These are phyloP conservation scores for Hypoxylon sp. DNA, from an alignment of 2,329 filamentous ascomycete genomes.

Conservation along the genomic window DNA sequence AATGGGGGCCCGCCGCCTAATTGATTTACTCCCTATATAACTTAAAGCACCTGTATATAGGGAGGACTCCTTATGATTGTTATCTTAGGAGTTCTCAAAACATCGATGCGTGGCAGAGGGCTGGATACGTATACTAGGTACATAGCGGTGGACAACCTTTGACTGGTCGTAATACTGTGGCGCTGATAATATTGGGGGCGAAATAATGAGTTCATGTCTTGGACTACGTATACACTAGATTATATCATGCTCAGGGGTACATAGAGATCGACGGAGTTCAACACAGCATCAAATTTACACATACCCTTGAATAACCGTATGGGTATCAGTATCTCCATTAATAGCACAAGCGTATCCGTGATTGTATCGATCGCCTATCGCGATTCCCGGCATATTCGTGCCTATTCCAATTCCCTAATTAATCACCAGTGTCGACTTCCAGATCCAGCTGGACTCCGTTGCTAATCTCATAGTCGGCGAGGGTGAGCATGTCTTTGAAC, in stretches of 20 bases:
- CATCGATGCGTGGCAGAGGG: neutral
- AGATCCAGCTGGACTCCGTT: slow-evolving; percentile 83
- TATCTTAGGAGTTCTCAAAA: neutral
- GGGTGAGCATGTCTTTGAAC: slow-evolving; percentile 89
- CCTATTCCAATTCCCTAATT: slow-evolving; percentile 46
- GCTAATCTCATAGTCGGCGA: slow-evolving; percentile 94
- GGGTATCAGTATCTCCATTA: slow-evolving; percentile 12
- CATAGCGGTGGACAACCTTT: neutral
- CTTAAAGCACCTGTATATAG: neutral
- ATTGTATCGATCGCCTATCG: neutral
- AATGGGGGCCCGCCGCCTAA: neutral
- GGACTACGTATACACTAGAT: neutral
- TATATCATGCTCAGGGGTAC: neutral
- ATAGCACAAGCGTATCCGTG: slow-evolving; percentile 4
- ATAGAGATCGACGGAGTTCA: neutral
- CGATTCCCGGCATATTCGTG: neutral
- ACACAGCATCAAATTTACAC: neutral
- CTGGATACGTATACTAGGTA: neutral
- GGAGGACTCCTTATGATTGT: neutral
- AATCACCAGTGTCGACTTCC: slow-evolving; percentile 74
- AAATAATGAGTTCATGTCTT: neutral
- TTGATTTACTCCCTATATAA: neutral
- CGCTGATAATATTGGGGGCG: neutral
- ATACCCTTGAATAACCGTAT: neutral
- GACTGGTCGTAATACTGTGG: neutral